Base-by-base conservation (phyloP, 2,329 filamentous ascomycete genomes). In the Ceratocystis eucalypticola region DNA sequence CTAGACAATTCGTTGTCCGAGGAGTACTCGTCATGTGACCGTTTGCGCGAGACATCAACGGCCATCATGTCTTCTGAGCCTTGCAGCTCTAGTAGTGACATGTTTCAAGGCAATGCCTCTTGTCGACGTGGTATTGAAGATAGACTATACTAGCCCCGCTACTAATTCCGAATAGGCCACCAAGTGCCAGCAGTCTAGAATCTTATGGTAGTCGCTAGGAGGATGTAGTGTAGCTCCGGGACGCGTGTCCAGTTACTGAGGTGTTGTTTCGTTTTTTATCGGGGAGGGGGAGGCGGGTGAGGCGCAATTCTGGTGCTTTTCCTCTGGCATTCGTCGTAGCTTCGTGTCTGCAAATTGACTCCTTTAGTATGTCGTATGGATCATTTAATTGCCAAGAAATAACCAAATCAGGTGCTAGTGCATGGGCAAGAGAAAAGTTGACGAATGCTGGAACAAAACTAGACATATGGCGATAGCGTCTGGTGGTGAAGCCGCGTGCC, bases 11-110 rank as follows among this genome's bases (percentile, higher is more conserved):
- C 64, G 25, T 73, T 68, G 28, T 76, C 73, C 8, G 72, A 74
- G 2, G 76, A 70, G 68, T 76, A 82, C 41, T 80, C 77, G 50
- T 79, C 75, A 69, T 80, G 78, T 53, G 74, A 77, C 67, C 79
- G 74, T 72, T 83, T 82, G 64, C 76, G 75, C 61, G 74, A 73
- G 33, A 73, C 73, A 63, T 80, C 78, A 28, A 75, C 72, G 70
- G 80, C 78, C 71, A 77, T 76, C 37, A 80, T 75, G 68, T 68
- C 66, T 45, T 65, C 66, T 12, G 66, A 64, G 30, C 66, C 65
- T 37, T 53, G 33, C 22, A 81, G 75, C 65, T 77, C 74, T 57
- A 76, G 73, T 30, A 83, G 74, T 71, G 81, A 77, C 80, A 82
- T 82, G 3, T 57, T 57, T 12, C 3, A 57, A 17, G 22, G 22